These are phyloP conservation scores for Zychaea mexicana DNA, from an alignment of 371 early-diverging fungal species.

Conservation along the genomic window DNA sequence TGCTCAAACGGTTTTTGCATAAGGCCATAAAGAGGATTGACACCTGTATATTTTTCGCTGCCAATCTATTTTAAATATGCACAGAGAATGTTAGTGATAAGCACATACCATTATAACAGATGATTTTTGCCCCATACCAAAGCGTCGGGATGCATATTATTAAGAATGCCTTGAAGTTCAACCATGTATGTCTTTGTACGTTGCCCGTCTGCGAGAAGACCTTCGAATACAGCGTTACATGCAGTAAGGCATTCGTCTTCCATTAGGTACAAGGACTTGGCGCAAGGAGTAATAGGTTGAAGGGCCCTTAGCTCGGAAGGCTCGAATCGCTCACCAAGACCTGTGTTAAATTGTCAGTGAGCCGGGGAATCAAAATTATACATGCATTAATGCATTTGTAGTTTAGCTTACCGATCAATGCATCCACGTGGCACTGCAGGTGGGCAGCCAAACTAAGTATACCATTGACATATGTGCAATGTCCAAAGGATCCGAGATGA, in stretches of 20 bases:
- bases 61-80: neutral
- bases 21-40: neutral
- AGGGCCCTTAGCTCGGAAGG: neutral
- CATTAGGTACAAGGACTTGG: neutral
- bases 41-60: neutral
- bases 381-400: neutral
- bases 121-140: too few relatives aligned
- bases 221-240: conserved; percentile 5
- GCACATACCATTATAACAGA: too few relatives aligned
- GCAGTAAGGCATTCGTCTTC: conserved; percentile 14
- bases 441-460: conserved; percentile 2
- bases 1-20: neutral
- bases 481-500: conserved; percentile 13
- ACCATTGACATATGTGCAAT: conserved; percentile 1
- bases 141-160: neutral
- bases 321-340: neutral
- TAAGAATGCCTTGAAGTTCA: neutral
- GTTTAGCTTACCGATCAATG: conserved; percentile 6
- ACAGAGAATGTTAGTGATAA: neutral
- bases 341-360: neutral
- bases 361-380: neutral
- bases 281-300: neutral
- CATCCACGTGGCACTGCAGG: conserved; percentile 8
- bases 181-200: neutral
- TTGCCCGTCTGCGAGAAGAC: conserved; percentile 3